These are phyloP conservation scores for Fomes fomentarius DNA, from an alignment of 1,284 basidiomycete genomes.

Conservation along the genomic window DNA sequence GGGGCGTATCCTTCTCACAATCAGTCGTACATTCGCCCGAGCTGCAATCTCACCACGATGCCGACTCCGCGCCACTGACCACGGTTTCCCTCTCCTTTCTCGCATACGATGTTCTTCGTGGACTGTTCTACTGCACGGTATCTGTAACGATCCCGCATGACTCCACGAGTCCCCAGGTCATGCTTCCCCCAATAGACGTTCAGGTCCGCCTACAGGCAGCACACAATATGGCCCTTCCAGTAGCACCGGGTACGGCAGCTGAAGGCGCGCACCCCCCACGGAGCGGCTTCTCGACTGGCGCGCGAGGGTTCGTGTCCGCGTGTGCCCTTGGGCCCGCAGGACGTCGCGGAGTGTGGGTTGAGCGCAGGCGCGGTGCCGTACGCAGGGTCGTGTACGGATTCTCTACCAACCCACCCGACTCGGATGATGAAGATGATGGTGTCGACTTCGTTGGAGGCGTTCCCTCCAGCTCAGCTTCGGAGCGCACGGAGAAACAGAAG, in stretches of 20 bases:
- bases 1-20: constrained; percentile 45
- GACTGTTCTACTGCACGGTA: constrained; percentile 52
- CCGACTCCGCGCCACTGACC: neutral
- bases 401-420: constrained; percentile 6
- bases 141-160: constrained; percentile 18
- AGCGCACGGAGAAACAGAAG: neutral
- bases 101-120: constrained; percentile 55
- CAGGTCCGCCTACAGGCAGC: constrained; percentile 36
- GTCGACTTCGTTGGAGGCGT: constrained; percentile 6
- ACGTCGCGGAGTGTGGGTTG: constrained; percentile 54
- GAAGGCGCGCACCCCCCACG: constrained; percentile 6
- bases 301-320: constrained; percentile 48
- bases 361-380: constrained; percentile 44
- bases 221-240: constrained; percentile 30
- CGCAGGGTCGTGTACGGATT: constrained; percentile 43
- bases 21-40: neutral
- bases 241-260: constrained; percentile 2
- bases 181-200: constrained; percentile 29
- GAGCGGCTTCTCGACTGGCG: constrained; percentile 26
- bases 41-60: neutral
- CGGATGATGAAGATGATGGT: neutral
- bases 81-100: constrained; percentile 41
- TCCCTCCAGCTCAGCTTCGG: neutral
- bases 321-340: constrained; percentile 48
- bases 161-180: neutral